Conservation (phyloP, 2,329 filamentous ascomycete genomes). For the Stemphylium lycopersici region DNA sequence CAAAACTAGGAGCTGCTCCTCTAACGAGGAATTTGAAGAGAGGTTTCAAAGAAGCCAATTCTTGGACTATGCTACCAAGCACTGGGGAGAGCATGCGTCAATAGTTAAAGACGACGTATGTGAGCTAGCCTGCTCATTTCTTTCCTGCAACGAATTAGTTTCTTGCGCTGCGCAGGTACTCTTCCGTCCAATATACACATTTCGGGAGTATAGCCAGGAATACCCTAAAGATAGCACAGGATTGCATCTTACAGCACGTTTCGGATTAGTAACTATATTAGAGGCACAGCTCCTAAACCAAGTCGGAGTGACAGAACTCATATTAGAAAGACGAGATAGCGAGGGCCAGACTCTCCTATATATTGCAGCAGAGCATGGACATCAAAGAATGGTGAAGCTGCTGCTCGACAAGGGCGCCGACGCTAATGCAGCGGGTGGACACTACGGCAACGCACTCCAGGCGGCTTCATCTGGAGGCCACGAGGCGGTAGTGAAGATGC, state of each 20-base stretch:
- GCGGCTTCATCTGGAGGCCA: too few relatives aligned
- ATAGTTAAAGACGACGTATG: conserved; percentile 12
- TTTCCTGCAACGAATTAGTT: not conserved
- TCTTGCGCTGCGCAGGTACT: conserved; percentile 8
- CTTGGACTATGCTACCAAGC: conserved; percentile 33
- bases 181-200: conserved; percentile 7
- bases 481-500: too few relatives aligned
- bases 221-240: conserved; percentile 13
- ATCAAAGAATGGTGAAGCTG: conserved; percentile 5
- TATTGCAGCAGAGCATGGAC: conserved; percentile 16
- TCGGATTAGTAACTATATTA: conserved; percentile 16
- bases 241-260: conserved; percentile 17
- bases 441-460: too few relatives aligned
- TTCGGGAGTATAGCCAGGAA: conserved; percentile 5
- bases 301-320: conserved; percentile 2
- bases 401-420: not conserved
- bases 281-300: conserved; percentile 7
- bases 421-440: too few relatives aligned
- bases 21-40: conserved; percentile 19
- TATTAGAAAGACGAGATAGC: conserved; percentile 13
- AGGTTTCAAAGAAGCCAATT: conserved; percentile 26
- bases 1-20: conserved; percentile 14
- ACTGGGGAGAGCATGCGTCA: conserved; percentile 33
- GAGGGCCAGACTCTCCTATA: conserved; percentile 10
- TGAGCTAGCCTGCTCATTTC: conserved; percentile 8